Percentiles rank a stretch among this genome's conserved stretches.
These are phyloP conservation scores for Phlebiopsis gigantea DNA, from an alignment of 768 basidiomycete species.

Conservation along the genomic window DNA sequence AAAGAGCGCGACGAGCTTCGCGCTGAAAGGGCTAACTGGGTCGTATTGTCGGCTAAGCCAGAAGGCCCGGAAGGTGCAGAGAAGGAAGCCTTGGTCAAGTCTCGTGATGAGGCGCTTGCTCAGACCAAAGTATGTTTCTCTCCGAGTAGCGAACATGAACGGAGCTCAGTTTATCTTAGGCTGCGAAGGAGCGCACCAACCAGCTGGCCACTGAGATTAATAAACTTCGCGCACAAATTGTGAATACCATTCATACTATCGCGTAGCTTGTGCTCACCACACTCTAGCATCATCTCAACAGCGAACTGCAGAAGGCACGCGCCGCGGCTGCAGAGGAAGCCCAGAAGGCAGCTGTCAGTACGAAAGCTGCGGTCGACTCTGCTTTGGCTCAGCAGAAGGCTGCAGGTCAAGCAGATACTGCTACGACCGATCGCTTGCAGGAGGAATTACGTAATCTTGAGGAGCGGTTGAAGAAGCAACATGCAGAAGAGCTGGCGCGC, in stretches of 20 bases:
- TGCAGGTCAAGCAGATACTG: conserved; percentile 26
- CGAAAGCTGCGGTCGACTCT: conserved; percentile 46
- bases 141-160: neutral
- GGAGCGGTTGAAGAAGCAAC: conserved; percentile 44
- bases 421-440: conserved; percentile 45
- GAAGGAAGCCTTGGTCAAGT: conserved; percentile 50
- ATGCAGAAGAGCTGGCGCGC: conserved; percentile 47
- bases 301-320: conserved; percentile 46
- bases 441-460: conserved; percentile 56
- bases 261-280: neutral
- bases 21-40: conserved; percentile 48
- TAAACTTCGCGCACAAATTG: conserved; percentile 19
- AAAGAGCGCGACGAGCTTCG: conserved; percentile 60
- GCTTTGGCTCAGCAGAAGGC: conserved; percentile 53
- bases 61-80: conserved; percentile 43
- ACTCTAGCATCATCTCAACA: conserved; percentile 57
- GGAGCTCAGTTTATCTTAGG: conserved; percentile 8
- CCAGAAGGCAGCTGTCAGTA: conserved; percentile 36
- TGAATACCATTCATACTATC: conserved; percentile 6
- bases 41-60: conserved; percentile 21
- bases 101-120: conserved; percentile 54
- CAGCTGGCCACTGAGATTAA: conserved; percentile 20
- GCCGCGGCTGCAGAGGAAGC: conserved; percentile 45
- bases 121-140: conserved; percentile 46
- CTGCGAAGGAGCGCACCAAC: conserved; percentile 19